These are phyloP conservation scores for Aspergillus sp. DNA, from an alignment of 2,329 filamentous ascomycete genomes.

Conservation along the genomic window DNA sequence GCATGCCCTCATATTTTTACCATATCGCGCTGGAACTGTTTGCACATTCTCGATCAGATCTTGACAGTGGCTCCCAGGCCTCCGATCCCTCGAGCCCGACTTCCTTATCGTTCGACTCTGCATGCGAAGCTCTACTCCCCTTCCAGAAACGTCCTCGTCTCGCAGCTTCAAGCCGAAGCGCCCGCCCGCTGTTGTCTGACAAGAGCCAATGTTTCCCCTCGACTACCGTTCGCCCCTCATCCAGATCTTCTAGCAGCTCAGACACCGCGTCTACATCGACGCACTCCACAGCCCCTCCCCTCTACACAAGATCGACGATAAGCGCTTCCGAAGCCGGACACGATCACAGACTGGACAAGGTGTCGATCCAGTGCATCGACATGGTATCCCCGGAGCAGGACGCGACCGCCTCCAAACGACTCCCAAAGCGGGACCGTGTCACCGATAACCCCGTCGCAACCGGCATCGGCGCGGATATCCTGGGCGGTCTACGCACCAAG, in stretches of 20 bases:
- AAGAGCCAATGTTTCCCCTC: conserved; percentile 6
- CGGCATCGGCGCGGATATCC: conserved; percentile 41
- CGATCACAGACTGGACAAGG: conserved; percentile 75
- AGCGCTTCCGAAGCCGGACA: conserved; percentile 14
- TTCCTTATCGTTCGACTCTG: conserved; percentile 24
- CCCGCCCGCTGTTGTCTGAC: conserved; percentile 5
- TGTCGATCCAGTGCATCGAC: conserved; percentile 74
- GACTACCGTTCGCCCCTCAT: background rate
- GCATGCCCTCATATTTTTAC: conserved; percentile 56
- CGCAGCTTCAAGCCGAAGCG: conserved; percentile 7
- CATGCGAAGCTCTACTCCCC: conserved; percentile 28
- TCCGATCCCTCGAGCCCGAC: conserved; percentile 9
- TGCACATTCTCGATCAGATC: conserved; percentile 21
- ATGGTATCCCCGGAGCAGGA: conserved; percentile 41
- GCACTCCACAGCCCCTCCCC: conserved; percentile 4
- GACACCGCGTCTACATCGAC: conserved; percentile 5
- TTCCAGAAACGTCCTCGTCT: conserved; percentile 22
- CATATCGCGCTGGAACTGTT: conserved; percentile 54
- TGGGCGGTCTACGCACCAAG: conserved; percentile 67
- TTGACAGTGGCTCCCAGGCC: conserved; percentile 4
- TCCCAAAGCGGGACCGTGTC: conserved; percentile 13
- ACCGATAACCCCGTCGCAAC: conserved; percentile 35
- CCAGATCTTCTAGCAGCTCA: conserved; percentile 2
- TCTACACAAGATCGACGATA: conserved; percentile 13
- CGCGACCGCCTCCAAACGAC: conserved; percentile 15